A percentile compares a stretch with the other conserved stretches of the same genome.
Evolutionary conservation across 257 asterid species (phyloP).

Genomic region (Nyctanthes arbortristis): DNA sequence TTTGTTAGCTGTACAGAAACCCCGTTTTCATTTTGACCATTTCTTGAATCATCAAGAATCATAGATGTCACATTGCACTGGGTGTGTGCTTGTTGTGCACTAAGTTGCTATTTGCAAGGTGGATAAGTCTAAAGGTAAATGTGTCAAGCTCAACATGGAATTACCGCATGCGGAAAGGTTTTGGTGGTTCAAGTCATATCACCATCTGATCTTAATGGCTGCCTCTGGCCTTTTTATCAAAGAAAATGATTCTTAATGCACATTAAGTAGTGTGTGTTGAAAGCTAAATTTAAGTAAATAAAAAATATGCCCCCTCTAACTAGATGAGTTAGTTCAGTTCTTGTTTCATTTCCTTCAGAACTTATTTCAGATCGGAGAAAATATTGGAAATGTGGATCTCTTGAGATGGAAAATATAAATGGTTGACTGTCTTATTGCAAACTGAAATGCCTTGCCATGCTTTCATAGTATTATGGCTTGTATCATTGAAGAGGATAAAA

Average conservation of each 20-base stretch:
- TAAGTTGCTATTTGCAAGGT: constrained; percentile 1
- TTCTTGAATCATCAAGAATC: not conserved
- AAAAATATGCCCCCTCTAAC: not conserved
- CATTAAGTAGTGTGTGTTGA: not conserved
- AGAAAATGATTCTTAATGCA: not conserved
- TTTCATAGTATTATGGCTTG: not conserved
- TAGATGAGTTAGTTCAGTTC: not conserved
- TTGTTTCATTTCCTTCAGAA: too few relatives aligned
- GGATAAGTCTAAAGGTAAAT: not conserved
- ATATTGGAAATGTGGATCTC: not conserved
- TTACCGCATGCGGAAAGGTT: not conserved
- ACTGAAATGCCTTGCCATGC: not conserved
- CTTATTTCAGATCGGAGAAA: too few relatives aligned
- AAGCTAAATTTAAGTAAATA: too few relatives aligned
- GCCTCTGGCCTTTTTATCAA: not conserved
- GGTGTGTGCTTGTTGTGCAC: not conserved
- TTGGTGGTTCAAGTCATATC: not conserved
- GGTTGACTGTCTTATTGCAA: not conserved
- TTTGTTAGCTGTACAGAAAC: not conserved
- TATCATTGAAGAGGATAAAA: not conserved
- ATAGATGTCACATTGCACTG: not conserved
- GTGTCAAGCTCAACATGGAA: not conserved
- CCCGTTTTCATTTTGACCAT: not conserved
- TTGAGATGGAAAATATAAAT: not conserved
- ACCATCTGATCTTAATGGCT: not conserved